Base-by-base conservation (phyloP, 2,329 filamentous ascomycete genomes). In the Pyrenochaeta sp. region DNA sequence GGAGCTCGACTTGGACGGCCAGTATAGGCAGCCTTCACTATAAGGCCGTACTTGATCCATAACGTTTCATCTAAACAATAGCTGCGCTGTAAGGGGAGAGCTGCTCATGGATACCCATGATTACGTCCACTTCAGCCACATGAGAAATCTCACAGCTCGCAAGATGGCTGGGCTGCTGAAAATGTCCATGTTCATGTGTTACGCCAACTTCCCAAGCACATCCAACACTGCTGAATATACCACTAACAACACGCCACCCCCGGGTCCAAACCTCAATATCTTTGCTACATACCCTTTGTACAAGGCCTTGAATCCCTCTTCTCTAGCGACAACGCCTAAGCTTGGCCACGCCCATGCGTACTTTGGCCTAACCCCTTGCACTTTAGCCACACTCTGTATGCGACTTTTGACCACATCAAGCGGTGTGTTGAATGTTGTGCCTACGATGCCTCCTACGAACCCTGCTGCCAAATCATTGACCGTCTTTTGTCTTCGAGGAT, bases 251-350 rank as follows among this genome's bases (percentile, higher is more conserved):
- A 67, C 59, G 3, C 63, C 61, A 24, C 61, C 63, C 5, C 61
- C 61, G 9, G 61, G 61, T 3, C 63, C 61, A 48, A 67, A 65
- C 31, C 60, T 59, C 24, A 65, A 41, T 14, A 65, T 63, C 42
- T 67, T 65, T 2, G 61, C 61, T 24, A 65, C 34, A 41, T 67
- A 67, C 4, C 63, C 61, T 37, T 67, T 67, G 40, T 67, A 67
- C 24, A 67, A 40, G 11, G 63, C 61, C 32, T 38, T 49, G 19
- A 61, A 48, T 2, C 61, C 63, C 31, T 67, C 63, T 30, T 67
- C 63, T 32, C 52, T 58, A 10, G 59, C 57, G 3, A 67, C 48
- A 9, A 65, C 41, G 4, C 44, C 51, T 32, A 67, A 42, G 29
- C 60, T 64, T 10, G 59, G 61, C 59, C 61, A 67, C 20, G 58